Conservation (phyloP, 2,329 filamentous ascomycete species). For the Dothiorella sarmentorum region DNA sequence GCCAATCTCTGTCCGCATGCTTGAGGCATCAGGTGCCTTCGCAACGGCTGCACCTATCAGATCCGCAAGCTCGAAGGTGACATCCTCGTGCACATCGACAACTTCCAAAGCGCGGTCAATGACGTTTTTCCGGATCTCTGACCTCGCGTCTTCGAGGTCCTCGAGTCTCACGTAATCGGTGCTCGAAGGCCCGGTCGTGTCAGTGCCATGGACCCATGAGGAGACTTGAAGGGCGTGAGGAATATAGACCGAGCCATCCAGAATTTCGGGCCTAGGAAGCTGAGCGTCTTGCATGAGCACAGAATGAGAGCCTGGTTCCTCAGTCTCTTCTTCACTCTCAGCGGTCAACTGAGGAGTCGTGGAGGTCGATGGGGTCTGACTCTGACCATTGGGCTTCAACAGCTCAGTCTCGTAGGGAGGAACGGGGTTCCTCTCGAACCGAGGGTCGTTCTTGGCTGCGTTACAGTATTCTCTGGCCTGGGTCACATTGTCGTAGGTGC, state of each 20-base stretch:
- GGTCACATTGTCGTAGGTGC: slow-evolving; percentile 65
- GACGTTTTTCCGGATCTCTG: slow-evolving; percentile 68
- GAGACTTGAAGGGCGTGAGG: slow-evolving; percentile 1
- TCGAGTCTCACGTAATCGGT: slow-evolving; percentile 61
- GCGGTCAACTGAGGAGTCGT: slow-evolving; percentile 3
- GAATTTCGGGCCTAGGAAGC: not conserved
- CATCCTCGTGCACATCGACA: slow-evolving; percentile 78
- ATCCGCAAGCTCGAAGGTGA: slow-evolving; percentile 88
- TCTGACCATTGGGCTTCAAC: slow-evolving; percentile 23
- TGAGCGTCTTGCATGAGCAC: slow-evolving; percentile 39
- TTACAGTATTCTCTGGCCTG: slow-evolving; percentile 72
- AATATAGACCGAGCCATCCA: not conserved
- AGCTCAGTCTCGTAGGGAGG: slow-evolving; percentile 46
- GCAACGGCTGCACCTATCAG: slow-evolving; percentile 71
- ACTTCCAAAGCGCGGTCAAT: slow-evolving; percentile 90
- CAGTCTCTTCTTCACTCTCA: slow-evolving; percentile 22
- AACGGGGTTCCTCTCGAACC: slow-evolving; percentile 64
- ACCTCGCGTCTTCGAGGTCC: slow-evolving; percentile 72
- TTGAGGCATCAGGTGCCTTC: slow-evolving; percentile 58
- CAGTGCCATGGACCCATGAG: not conserved
- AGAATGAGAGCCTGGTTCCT: slow-evolving; percentile 33
- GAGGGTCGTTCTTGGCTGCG: slow-evolving; percentile 56
- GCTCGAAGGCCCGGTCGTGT: not conserved
- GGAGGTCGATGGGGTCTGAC: slow-evolving; percentile 15
- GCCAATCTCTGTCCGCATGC: slow-evolving; percentile 67